Conservation (phyloP, 1,139 yeast genomes). For the Kodamaea arcana region DNA sequence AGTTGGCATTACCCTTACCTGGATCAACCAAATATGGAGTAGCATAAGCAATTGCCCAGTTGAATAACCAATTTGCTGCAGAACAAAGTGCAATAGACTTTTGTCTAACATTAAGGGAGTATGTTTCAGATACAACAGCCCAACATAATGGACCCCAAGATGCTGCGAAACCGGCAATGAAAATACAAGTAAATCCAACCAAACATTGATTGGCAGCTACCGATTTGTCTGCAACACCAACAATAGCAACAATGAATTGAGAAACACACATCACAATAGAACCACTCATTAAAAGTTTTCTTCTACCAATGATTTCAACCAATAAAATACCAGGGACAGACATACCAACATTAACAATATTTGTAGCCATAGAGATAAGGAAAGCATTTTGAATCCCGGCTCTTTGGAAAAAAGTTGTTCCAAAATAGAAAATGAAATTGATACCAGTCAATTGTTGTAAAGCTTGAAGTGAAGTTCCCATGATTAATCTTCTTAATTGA, state of each 20-base stretch:
- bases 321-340: constrained; percentile 64
- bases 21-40: constrained; percentile 67
- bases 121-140: constrained; percentile 74
- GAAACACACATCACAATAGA: constrained; percentile 62
- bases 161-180: constrained; percentile 69
- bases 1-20: constrained; percentile 57
- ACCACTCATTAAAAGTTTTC: constrained; percentile 57
- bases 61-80: constrained; percentile 77
- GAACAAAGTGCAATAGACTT: constrained; percentile 70
- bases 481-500: constrained; percentile 59
- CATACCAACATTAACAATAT: constrained; percentile 73
- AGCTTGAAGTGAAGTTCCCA: constrained; percentile 64
- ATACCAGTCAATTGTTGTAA: constrained; percentile 78
- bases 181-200: constrained; percentile 65
- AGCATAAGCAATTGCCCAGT: constrained; percentile 65
- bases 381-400: constrained; percentile 73
- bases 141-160: constrained; percentile 81
- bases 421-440: constrained; percentile 78
- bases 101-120: constrained; percentile 67
- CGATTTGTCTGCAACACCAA: constrained; percentile 7
- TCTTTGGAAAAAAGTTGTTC: constrained; percentile 71
- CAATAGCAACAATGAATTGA: constrained; percentile 64
- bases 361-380: constrained; percentile 70
- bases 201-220: constrained; percentile 41
- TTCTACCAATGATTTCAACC: constrained; percentile 69